Evolutionary conservation across 495 filamentous ascomycete species (phyloP).

Genomic region (Endocarpon pusillum): DNA sequence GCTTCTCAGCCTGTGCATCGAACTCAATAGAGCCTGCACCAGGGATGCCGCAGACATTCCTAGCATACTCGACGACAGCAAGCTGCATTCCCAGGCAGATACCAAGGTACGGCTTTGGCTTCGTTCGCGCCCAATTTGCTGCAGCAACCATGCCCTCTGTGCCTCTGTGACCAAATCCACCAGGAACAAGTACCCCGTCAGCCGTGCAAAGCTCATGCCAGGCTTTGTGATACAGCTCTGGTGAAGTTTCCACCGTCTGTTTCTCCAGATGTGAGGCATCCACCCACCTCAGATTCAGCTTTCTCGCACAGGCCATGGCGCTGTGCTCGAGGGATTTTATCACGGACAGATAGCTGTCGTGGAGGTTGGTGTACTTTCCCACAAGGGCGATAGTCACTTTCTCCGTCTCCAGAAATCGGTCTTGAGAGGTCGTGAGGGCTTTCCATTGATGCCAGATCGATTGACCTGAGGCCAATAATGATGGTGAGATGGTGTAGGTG

Average conservation of each 20-base stretch:
- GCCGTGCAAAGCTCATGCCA: slow-evolving; percentile 68
- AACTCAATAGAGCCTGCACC: slow-evolving; percentile 54
- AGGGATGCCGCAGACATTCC: slow-evolving; percentile 44
- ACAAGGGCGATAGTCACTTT: slow-evolving; percentile 72
- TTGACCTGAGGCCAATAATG: slow-evolving; percentile 37
- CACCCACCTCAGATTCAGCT: slow-evolving; percentile 68
- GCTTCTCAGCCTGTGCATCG: slow-evolving; percentile 33
- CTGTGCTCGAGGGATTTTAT: slow-evolving; percentile 79
- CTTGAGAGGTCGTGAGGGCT: slow-evolving; percentile 41
- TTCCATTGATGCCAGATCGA: slow-evolving; percentile 62
- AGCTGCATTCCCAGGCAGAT: slow-evolving; percentile 94
- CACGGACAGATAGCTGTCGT: slow-evolving; percentile 72
- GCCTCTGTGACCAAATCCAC: slow-evolving; percentile 73
- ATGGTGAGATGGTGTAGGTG: slow-evolving; percentile 21
- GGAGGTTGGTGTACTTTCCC: slow-evolving; percentile 72
- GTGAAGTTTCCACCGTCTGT: slow-evolving; percentile 32
- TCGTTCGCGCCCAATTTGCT: slow-evolving; percentile 66
- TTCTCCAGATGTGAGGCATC: slow-evolving; percentile 71
- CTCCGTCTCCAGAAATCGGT: slow-evolving; percentile 34
- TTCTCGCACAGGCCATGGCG: slow-evolving; percentile 67
- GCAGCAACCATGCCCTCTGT: slow-evolving; percentile 78
- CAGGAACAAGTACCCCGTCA: slow-evolving; percentile 40
- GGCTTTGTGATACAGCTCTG: slow-evolving; percentile 69
- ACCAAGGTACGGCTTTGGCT: slow-evolving; percentile 69
- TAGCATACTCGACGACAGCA: slow-evolving; percentile 80